Evolutionary conservation across 208 protist genomes (phyloP).

Genomic region (Endotrypanum monterogeii): DNA sequence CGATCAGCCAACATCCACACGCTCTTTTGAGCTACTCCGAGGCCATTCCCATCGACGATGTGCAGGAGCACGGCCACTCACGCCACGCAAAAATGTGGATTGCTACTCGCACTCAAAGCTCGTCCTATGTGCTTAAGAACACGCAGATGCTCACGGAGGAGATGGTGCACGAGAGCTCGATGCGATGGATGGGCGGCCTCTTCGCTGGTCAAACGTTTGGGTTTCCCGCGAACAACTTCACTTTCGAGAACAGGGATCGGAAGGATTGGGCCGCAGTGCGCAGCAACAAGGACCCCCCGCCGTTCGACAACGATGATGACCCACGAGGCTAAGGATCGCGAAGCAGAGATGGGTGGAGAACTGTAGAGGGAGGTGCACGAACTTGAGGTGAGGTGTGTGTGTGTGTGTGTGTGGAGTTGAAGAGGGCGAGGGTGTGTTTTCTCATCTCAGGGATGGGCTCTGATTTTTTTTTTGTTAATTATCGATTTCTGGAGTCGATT

Average conservation of each 20-base stretch:
- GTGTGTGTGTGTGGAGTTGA: background rate
- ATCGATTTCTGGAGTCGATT: background rate
- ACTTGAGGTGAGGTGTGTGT: background rate
- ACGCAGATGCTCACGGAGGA: constrained; percentile 56
- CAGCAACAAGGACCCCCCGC: constrained; percentile 50
- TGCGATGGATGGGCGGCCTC: constrained; percentile 79
- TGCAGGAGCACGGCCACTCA: constrained; percentile 63
- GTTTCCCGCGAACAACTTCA: constrained; percentile 89
- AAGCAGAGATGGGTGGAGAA: background rate
- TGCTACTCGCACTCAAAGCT: constrained; percentile 46
- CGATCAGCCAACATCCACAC: constrained; percentile 72
- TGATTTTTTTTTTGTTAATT: background rate
- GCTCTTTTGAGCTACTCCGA: constrained; percentile 81
- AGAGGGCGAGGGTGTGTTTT: background rate
- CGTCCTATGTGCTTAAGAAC: constrained; percentile 80
- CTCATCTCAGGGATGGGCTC: background rate
- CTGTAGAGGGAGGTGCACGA: background rate
- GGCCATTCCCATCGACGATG: constrained; percentile 55
- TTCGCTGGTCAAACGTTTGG: constrained; percentile 82
- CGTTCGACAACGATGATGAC: constrained; percentile 69
- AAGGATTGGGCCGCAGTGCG: constrained; percentile 48
- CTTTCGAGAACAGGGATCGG: constrained; percentile 64
- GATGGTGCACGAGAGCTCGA: constrained; percentile 62
- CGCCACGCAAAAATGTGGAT: constrained; percentile 91
- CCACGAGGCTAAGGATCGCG: constrained; percentile 3